Evolutionary conservation across 1,284 basidiomycete species (phyloP).

Genomic region (Ceratobasidium sp.): DNA sequence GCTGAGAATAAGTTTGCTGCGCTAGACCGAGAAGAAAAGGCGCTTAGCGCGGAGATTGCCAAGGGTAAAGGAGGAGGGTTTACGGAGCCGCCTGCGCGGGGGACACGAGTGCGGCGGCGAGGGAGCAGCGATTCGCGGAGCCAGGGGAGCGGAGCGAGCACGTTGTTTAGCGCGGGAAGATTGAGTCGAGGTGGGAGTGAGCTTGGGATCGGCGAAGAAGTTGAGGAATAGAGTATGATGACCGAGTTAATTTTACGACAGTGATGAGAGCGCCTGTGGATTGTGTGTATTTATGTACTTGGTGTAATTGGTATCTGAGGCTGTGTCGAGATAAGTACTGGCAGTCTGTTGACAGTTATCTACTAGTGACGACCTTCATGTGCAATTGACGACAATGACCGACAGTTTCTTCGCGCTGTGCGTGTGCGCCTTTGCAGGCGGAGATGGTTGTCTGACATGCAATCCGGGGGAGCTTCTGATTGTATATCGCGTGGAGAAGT

Average conservation of each 20-base stretch:
- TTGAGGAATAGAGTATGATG: background rate
- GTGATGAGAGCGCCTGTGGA: background rate
- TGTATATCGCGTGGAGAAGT: constrained; percentile 18
- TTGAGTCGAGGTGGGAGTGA: constrained; percentile 34
- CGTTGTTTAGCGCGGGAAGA: constrained; percentile 43
- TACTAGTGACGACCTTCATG: background rate
- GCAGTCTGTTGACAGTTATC: too few species aligned
- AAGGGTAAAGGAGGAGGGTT: constrained; percentile 77
- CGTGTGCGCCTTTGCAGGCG: constrained; percentile 3
- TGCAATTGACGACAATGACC: constrained; percentile 3
- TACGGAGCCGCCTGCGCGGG: constrained; percentile 70
- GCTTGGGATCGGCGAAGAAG: constrained; percentile 28
- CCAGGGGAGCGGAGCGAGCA: constrained; percentile 57
- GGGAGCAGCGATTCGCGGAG: constrained; percentile 59
- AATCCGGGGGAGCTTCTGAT: constrained; percentile 22
- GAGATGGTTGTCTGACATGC: background rate
- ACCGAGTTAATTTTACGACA: background rate
- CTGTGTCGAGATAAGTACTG: background rate
- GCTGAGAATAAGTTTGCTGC: constrained; percentile 76
- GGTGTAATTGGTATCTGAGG: constrained; percentile 25
- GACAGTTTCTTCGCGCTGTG: constrained; percentile 31
- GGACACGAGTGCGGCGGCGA: constrained; percentile 63
- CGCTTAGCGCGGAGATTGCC: constrained; percentile 76
- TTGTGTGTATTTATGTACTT: constrained; percentile 18
- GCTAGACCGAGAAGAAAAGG: constrained; percentile 77